A percentile compares a stretch with the other conserved stretches of the same genome.
Evolutionary conservation across 2,329 filamentous ascomycete genomes (phyloP).

Genomic region (Tolypocladium tundrense): DNA sequence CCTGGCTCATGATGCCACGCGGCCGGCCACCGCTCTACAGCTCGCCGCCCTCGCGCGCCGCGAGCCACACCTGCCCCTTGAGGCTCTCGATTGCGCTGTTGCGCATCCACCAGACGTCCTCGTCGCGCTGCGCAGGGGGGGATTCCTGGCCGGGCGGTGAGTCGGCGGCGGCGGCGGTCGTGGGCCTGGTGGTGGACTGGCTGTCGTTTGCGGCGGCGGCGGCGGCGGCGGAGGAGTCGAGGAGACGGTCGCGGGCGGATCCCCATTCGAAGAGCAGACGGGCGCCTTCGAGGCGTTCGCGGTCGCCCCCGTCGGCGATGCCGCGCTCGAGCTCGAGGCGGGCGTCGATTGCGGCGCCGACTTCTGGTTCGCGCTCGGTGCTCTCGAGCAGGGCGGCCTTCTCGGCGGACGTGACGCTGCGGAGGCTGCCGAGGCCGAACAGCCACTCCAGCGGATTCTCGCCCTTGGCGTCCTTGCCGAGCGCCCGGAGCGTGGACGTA

Average conservation of each 20-base stretch:
- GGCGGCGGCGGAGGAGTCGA: constrained; percentile 6
- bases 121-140: constrained; percentile 12
- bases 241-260: constrained; percentile 29
- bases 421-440: constrained; percentile 51
- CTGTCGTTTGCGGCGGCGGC: constrained; percentile 17
- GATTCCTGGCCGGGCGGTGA: neutral
- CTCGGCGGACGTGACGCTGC: constrained; percentile 53
- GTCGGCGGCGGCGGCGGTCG: constrained; percentile 10
- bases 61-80: constrained; percentile 45
- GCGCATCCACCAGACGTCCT: constrained; percentile 42
- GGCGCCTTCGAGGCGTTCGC: constrained; percentile 35
- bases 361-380: constrained; percentile 36
- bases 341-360: constrained; percentile 54
- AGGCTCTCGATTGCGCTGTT: constrained; percentile 44
- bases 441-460: constrained; percentile 59
- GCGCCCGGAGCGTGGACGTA: constrained; percentile 60
- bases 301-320: constrained; percentile 29
- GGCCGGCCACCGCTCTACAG: constrained; percentile 7
- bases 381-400: constrained; percentile 49
- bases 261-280: constrained; percentile 47
- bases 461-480: constrained; percentile 37
- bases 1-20: no score
- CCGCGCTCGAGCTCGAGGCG: constrained; percentile 53
- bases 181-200: constrained; percentile 21
- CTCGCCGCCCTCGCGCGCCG: constrained; percentile 25